Evolutionary conservation across 345 rosid genomes (phyloP), one percentile per base, ranked within the genome.

Genomic region (Salix purpurea): DNA sequence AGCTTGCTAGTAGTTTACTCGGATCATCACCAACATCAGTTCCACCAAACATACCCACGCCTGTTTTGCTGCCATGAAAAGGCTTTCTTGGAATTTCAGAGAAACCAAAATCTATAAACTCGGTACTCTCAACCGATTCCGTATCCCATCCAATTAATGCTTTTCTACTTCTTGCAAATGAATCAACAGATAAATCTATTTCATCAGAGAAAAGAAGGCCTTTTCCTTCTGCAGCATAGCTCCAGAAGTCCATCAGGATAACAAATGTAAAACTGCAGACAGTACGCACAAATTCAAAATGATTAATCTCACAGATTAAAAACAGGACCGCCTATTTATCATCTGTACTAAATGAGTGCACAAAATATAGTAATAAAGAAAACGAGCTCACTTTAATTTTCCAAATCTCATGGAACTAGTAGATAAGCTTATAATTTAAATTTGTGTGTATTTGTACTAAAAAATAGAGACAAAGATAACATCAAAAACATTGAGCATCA

Each of bases 231-330:
- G 80, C 34, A 46, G 69, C 76, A 72, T 77, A 85, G 74, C 82
- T 82, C 93, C 93, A 90, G 62, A 86, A 83, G 71, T 90, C 93
- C 91, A 88, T 88, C 66, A 65, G 56, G 71, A 72, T 52, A 71
- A 60, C 26, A 71, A 34, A 68, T 21, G 23, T 52, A 56, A 16
- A 71, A 77, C 73, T 64, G 79, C 79, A 37, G 58, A 77, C 56
- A 56, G 56, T 13, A 19, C 12, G 28, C 16, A 50, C 52, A 16
- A 11, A 40, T 19, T 23, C 19, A 30, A 58, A 65, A 34, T 39
- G 34, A 67, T 60, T 70, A 28, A 62, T 58, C n/a, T 58, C 40
- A 74, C 10, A 58, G 16, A 12, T 36, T 8, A 21, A 39, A 19
- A 62, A 50, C 74, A 11, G 28, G 6, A 67, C 16, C 21, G 7